Conservation (phyloP, 805 yeast species). For the Candida montana region DNA sequence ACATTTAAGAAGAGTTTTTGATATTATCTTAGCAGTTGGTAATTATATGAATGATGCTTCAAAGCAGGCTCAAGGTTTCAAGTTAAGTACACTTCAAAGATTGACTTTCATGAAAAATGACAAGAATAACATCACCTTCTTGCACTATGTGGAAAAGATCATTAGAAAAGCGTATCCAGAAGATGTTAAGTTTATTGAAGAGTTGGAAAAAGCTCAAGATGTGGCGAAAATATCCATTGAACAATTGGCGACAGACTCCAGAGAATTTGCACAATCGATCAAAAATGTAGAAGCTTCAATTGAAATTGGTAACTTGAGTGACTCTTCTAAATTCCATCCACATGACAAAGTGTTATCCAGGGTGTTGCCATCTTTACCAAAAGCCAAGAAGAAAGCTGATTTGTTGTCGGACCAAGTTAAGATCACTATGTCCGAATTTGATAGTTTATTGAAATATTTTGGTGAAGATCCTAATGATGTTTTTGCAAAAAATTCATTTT, state of each 20-base stretch:
- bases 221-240: conserved; percentile 79
- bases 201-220: conserved; percentile 40
- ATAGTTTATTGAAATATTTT: conserved; percentile 68
- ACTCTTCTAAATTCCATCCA: conserved; percentile 75
- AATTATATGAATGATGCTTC: conserved; percentile 86
- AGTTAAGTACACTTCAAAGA: conserved; percentile 82
- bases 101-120: conserved; percentile 88
- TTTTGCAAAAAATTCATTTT: conserved; percentile 62
- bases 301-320: conserved; percentile 80
- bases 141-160: conserved; percentile 87
- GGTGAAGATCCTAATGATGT: conserved; percentile 85
- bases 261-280: conserved; percentile 53
- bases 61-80: conserved; percentile 91
- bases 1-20: conserved; percentile 66
- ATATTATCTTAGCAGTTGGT: conserved; percentile 85
- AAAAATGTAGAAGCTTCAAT: conserved; percentile 69
- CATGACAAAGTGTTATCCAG: conserved; percentile 62
- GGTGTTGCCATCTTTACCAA: conserved; percentile 63
- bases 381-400: conserved; percentile 66
- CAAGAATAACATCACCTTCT: conserved; percentile 67
- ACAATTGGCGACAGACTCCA: conserved; percentile 70
- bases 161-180: conserved; percentile 84
- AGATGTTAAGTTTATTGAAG: conserved; percentile 67
- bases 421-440: conserved; percentile 59
- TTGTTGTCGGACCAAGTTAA: conserved; percentile 59